These are phyloP conservation scores for Lepidium aucheri DNA, from an alignment of 345 rosid genomes.

Conservation along the genomic window DNA sequence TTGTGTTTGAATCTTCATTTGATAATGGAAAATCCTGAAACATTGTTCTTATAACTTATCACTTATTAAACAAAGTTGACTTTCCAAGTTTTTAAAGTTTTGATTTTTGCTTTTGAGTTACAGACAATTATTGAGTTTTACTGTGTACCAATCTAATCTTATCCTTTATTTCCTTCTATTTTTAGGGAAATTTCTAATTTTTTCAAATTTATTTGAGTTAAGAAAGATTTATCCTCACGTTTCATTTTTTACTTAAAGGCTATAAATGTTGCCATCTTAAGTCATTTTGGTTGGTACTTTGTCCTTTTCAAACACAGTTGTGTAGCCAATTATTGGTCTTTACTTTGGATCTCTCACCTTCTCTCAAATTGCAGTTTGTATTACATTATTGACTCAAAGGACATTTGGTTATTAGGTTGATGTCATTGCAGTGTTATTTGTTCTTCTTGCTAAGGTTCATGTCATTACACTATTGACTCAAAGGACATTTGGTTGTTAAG, in stretches of 20 bases:
- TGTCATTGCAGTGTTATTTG: neutral
- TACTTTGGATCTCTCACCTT: conserved; percentile 11
- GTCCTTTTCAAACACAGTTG: conserved; percentile 18
- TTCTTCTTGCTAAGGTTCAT: no score
- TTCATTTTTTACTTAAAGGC: conserved; percentile 17
- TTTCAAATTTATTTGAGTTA: neutral
- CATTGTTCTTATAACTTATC: neutral
- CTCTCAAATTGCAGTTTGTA: conserved; percentile 1
- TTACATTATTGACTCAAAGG: neutral
- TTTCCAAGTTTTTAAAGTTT: neutral
- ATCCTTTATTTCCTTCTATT: neutral
- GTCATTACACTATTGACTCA: neutral
- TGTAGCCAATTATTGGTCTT: conserved; percentile 19
- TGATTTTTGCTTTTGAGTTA: neutral
- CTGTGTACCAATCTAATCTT: conserved; percentile 15
- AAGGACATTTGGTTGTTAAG: neutral
- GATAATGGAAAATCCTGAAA: no score
- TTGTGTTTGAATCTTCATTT: no score
- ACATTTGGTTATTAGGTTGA: neutral
- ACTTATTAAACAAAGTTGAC: conserved; percentile 3
- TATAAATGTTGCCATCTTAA: conserved; percentile 13
- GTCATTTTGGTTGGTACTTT: conserved; percentile 16
- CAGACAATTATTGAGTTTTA: neutral
- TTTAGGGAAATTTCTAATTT: neutral
- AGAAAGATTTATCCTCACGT: conserved; percentile 8